Conservation (phyloP, 2,329 filamentous ascomycete species). For the Penicillium digitatum region DNA sequence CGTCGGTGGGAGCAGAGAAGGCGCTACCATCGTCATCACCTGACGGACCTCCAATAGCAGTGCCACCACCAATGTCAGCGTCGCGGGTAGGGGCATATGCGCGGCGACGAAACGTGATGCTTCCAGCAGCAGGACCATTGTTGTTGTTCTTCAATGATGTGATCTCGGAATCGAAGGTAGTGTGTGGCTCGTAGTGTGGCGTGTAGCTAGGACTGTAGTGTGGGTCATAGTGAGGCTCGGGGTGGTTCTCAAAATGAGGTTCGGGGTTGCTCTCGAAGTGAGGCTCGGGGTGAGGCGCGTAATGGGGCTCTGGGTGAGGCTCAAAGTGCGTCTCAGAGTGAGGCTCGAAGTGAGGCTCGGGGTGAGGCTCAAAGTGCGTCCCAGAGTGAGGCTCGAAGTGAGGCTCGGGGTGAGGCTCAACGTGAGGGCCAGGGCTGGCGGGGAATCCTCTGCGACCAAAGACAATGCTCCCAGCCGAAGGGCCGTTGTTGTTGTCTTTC, state of each 20-base stretch:
- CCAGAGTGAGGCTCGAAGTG: neutral
- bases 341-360: neutral
- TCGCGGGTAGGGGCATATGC: slow-evolving; percentile 9
- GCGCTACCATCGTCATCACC: slow-evolving; percentile 17
- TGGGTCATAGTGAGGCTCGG: neutral
- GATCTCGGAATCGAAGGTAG: neutral
- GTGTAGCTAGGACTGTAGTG: neutral
- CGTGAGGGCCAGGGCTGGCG: neutral
- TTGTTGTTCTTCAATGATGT: neutral
- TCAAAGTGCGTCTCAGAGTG: neutral
- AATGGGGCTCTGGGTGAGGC: too few relatives aligned
- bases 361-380: neutral
- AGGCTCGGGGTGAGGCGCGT: neutral
- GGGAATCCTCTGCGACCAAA: neutral
- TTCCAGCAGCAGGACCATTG: neutral
- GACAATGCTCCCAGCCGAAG: neutral
- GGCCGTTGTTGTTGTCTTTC: neutral
- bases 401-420: neutral
- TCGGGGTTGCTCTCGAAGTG: neutral
- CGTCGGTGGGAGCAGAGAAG: slow-evolving; percentile 8
- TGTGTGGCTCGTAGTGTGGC: neutral
- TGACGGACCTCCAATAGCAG: slow-evolving; percentile 15
- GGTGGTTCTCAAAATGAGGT: neutral
- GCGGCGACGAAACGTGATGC: slow-evolving; percentile 5
- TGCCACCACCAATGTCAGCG: slow-evolving; percentile 1